Base-by-base conservation (phyloP, 331 rosid genomes). In the Arachis monticola region DNA sequence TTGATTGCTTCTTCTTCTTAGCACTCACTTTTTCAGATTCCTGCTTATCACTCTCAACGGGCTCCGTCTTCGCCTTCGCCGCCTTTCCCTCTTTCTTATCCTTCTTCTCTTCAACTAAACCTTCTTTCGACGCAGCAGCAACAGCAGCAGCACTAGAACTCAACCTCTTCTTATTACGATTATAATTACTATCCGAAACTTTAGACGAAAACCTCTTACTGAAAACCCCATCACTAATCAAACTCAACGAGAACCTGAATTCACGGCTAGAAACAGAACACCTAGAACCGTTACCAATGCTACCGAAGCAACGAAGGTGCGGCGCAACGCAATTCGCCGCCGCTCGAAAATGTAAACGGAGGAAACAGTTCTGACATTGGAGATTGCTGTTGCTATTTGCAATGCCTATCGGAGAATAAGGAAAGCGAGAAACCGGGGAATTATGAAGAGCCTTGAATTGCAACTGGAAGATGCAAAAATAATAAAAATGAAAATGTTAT, bases 401-500 rank as follows among this genome's bases (percentile, higher is more conserved):
- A 4, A 79, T 41, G 70, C 71, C 41, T 67, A 66, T 76, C 3
- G 80, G 50, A 12, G 80, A 62, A 60, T 60, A 64, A 2, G 85
- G 88, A 35, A 77, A 70, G 77, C 56, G 76, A 40, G 75, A 44
- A 46, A 52, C 73, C 1, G 83, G 73, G 32, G 72, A 80, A 55
- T 35, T 77, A 64, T 83, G 85, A 69, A 87, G 77, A 31, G 69
- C 83, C 74, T 77, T 86, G 76, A 84, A 78, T 77, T 92, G 97
- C 83, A 92, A 59, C 91, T 88, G 89, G 52, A 57, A 75, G 61
- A 67, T 31, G 42, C 1, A 73, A 60, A 65, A 73, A 42, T 10
- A 41, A 9, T 27, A 63, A 22, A 48, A 6, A 67, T 53, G 7
- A 22, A 40, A 22, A 56, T 12, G 17, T 7, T 22, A 27, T 27